Conservation (phyloP, 805 yeast species). For the Kodamaea leandrae region DNA sequence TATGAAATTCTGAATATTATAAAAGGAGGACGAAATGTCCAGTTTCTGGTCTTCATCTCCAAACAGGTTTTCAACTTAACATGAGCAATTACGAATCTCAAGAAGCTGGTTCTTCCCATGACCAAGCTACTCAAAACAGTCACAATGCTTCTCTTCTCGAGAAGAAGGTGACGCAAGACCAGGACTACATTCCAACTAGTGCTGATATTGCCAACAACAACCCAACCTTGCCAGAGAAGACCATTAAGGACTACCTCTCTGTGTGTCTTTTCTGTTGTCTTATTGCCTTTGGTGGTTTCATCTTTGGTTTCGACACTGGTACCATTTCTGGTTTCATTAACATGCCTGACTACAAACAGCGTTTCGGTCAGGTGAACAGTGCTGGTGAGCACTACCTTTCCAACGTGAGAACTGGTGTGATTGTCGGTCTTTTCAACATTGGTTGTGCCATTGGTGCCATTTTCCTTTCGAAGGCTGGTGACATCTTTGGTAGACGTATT, state of each 20-base stretch:
- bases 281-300: conserved; percentile 30
- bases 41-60: background rate
- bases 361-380: conserved; percentile 21
- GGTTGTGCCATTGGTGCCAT: conserved; percentile 32
- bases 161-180: background rate
- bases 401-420: conserved; percentile 25
- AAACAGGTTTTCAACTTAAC: background rate
- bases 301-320: conserved; percentile 32
- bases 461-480: conserved; percentile 23
- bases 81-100: background rate
- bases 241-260: conserved; percentile 32
- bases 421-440: conserved; percentile 28
- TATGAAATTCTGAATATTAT: background rate
- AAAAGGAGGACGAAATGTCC: background rate
- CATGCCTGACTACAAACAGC: conserved; percentile 22
- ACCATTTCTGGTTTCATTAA: conserved; percentile 31
- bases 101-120: background rate
- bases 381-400: conserved; percentile 22
- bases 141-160: conserved; percentile 3
- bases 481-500: conserved; percentile 25
- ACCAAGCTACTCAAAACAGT: conserved; percentile 1
- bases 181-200: background rate
- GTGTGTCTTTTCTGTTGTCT: conserved; percentile 30
- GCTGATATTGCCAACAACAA: background rate
- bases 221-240: conserved; percentile 27